Base-by-base conservation (phyloP, 768 basidiomycete species). In the Chalciporus piperatus region DNA sequence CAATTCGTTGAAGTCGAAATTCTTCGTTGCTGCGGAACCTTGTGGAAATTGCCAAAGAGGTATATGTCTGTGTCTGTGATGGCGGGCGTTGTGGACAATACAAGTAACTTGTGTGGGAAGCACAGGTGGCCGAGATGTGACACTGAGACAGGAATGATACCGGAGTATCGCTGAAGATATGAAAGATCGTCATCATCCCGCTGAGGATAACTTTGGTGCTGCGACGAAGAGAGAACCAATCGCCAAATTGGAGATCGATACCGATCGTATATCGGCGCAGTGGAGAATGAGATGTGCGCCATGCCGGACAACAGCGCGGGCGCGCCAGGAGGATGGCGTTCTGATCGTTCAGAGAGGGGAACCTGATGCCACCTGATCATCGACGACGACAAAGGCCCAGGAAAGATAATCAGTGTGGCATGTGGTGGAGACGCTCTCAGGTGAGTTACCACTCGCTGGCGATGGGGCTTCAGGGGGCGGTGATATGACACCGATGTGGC, bases 241-340 rank as follows among this genome's bases (percentile, higher is more conserved):
- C 14, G 4, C 2, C 14, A 28, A 45, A 33, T 22, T 38, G n/a
- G 39, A 44, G 25, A 46, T 41, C 12, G 41, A 59, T 47, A 27
- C 38, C 14, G 4, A 46, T 51, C 42, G 53, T 63, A 20, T 46
- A 61, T 64, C 49, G 47, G 56, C 56, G 45, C 45, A 54, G 52
- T 59, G 45, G 39, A 30, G 30, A 32, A 16, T 10, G 32, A 64
- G 52, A 63, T 63, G 63, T 52, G 62, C 57, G 62, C 39, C 55
- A 54, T 38, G 40, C 12, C 6, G 32, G n/a, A 43, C 16, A 47
- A 48, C 32, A 27, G n/a, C 13, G 32, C 46, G 37, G 48, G 47
- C 47, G 45, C 35, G 2, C 44, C 52, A 47, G 13, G 49, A 45
- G 44, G 33, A 22, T 39, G 41, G 54, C 22, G 30, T 35, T 45